phyloP scores from a whole-genome alignment of 2,329 filamentous ascomycete genomes.

The Calycina marina region DNA sequence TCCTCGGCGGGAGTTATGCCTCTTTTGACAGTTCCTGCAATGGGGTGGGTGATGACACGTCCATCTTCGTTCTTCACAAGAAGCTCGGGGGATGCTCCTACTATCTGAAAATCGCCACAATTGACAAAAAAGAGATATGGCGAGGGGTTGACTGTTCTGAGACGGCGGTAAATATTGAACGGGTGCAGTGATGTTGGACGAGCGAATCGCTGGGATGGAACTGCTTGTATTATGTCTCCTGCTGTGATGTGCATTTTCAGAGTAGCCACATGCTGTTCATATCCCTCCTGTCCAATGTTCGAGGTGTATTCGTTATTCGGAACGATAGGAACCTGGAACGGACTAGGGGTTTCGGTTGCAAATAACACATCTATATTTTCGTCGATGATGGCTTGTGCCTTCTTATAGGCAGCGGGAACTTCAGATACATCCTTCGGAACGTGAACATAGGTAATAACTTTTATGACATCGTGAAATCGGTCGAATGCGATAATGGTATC shows the following conservation, averaged over 20 bases:
- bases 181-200: slow-evolving; percentile 83
- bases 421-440: slow-evolving; percentile 43
- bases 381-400: slow-evolving; percentile 48
- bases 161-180: slow-evolving; percentile 94
- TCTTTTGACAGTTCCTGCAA: slow-evolving; percentile 87
- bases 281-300: slow-evolving; percentile 79
- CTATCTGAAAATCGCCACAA: slow-evolving; percentile 83
- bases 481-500: slow-evolving; percentile 92
- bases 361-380: slow-evolving; percentile 58
- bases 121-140: slow-evolving; percentile 96
- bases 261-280: slow-evolving; percentile 73
- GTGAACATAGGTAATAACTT: slow-evolving; percentile 81
- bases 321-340: slow-evolving; percentile 58
- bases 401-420: slow-evolving; percentile 55
- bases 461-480: slow-evolving; percentile 83
- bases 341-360: slow-evolving; percentile 60
- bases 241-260: slow-evolving; percentile 83
- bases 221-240: slow-evolving; percentile 95
- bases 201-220: slow-evolving; percentile 86
- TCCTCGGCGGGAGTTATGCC: slow-evolving; percentile 74
- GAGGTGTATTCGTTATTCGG: slow-evolving; percentile 70
- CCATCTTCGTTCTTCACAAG: slow-evolving; percentile 82
- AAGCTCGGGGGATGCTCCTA: slow-evolving; percentile 88
- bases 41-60: slow-evolving; percentile 88
- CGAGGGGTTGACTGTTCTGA: slow-evolving; percentile 93